These are phyloP conservation scores for Fusarium napiforme DNA, from an alignment of 2,329 filamentous ascomycete species.

Conservation along the genomic window DNA sequence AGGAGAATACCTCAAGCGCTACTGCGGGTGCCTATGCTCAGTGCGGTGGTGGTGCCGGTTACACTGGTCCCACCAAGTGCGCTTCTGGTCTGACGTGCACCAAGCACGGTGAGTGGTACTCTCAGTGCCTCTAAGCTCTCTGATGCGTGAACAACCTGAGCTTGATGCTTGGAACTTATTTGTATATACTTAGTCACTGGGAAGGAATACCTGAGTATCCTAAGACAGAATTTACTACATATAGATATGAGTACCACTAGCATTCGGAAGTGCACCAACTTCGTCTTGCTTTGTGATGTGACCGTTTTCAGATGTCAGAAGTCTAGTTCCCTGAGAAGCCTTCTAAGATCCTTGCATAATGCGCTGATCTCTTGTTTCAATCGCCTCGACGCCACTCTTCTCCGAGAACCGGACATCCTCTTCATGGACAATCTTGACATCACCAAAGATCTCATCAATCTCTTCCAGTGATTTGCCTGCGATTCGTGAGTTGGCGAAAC, in stretches of 20 bases:
- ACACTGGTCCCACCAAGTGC: slow-evolving; percentile 40
- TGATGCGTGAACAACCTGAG: fast-evolving
- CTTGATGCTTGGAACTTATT: background rate
- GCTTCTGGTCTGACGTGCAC: slow-evolving; percentile 35
- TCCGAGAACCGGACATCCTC: slow-evolving; percentile 39
- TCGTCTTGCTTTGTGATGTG: no score
- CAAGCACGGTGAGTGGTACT: slow-evolving; percentile 43
- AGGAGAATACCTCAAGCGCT: background rate
- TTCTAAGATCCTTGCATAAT: background rate
- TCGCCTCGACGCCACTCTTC: slow-evolving; percentile 17
- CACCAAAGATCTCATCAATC: slow-evolving; percentile 55
- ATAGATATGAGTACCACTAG: no score
- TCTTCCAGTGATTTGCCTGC: slow-evolving; percentile 54
- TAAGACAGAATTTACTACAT: background rate
- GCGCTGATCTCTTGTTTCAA: background rate
- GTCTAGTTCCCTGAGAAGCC: fast-evolving
- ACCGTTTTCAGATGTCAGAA: no score
- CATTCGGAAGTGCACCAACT: no score
- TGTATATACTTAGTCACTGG: slow-evolving; percentile 6
- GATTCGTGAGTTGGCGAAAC: fast-evolving
- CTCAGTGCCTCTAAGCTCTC: slow-evolving; percentile 36
- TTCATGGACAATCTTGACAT: slow-evolving; percentile 46
- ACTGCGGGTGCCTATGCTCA: slow-evolving; percentile 16
- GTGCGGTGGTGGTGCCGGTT: slow-evolving; percentile 41
- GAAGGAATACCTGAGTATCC: no score